Conservation (phyloP, 2,329 filamentous ascomycete genomes). For the Claviceps lovelessii region DNA sequence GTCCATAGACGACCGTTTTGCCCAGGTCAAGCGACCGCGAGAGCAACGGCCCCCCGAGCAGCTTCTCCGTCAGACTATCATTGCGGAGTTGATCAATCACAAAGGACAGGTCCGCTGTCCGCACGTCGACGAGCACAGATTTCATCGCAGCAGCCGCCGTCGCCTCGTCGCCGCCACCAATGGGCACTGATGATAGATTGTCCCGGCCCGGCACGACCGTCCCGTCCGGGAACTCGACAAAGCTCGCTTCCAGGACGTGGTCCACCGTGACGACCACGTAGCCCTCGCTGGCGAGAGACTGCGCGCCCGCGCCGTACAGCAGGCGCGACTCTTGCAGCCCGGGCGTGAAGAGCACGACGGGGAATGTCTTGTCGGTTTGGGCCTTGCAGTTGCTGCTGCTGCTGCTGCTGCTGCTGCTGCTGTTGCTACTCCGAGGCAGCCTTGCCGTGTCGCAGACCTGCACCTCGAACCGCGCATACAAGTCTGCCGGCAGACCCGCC, state of each 20-base stretch:
- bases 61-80: slow-evolving; percentile 5
- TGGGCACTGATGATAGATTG: not conserved
- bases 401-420: too few species aligned
- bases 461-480: slow-evolving; percentile 15
- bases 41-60: slow-evolving; percentile 5
- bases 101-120: slow-evolving; percentile 23
- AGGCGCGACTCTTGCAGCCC: slow-evolving; percentile 29
- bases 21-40: slow-evolving; percentile 13
- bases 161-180: slow-evolving; percentile 1
- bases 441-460: slow-evolving; percentile 10
- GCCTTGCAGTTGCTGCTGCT: not conserved
- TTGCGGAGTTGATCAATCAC: slow-evolving; percentile 19
- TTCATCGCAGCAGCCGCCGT: slow-evolving; percentile 3
- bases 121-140: slow-evolving; percentile 8
- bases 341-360: slow-evolving; percentile 28
- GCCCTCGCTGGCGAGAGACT: slow-evolving; percentile 30
- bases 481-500: slow-evolving; percentile 17
- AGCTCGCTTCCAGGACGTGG: slow-evolving; percentile 30
- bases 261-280: slow-evolving; percentile 33
- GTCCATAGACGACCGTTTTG: slow-evolving; percentile 18
- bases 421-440: not conserved
- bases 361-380: not conserved
- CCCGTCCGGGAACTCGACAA: slow-evolving; percentile 33
- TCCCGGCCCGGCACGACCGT: slow-evolving; percentile 13
- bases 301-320: slow-evolving; percentile 28